phyloP scores from a whole-genome alignment of 441 rosid genomes.

The Aleurites moluccanus region DNA sequence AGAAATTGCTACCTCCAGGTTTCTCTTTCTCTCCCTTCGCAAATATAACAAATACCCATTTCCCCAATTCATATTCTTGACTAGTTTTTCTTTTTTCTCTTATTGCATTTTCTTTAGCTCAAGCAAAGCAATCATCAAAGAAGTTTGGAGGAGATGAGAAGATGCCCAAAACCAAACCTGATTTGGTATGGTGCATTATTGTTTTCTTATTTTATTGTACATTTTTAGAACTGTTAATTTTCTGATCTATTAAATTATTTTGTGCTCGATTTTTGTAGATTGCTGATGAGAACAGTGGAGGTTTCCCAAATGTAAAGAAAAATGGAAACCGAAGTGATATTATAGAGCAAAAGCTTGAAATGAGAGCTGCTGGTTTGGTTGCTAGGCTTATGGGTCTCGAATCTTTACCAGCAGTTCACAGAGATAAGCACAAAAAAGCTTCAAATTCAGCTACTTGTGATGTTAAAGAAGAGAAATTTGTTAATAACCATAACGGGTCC shows the following conservation, averaged over 20 bases:
- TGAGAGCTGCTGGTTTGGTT: conserved; percentile 71
- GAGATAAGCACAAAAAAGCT: conserved; percentile 55
- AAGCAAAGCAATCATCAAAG: conserved; percentile 56
- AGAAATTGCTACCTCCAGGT: conserved; percentile 80
- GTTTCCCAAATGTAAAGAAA: conserved; percentile 54
- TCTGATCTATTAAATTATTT: not conserved
- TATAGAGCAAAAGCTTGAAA: conserved; percentile 50
- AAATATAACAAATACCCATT: not conserved
- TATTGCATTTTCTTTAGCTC: conserved; percentile 34
- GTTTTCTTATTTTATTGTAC: conserved; percentile 9
- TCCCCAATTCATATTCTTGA: conserved; percentile 1
- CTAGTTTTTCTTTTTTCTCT: conserved; percentile 2
- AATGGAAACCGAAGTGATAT: conserved; percentile 30
- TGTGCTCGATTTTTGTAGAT: conserved; percentile 45
- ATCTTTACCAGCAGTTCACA: conserved; percentile 61
- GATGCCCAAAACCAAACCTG: conserved; percentile 69
- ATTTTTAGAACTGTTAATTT: not conserved
- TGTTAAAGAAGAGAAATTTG: conserved; percentile 30
- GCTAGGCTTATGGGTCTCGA: conserved; percentile 99
- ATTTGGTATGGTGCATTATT: conserved; percentile 45
- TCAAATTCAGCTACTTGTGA: conserved; percentile 28
- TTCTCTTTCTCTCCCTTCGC: conserved; percentile 3
- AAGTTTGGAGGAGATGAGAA: conserved; percentile 77
- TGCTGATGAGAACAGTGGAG: conserved; percentile 71
- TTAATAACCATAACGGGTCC: conserved; percentile 12